Evolutionary conservation across 495 filamentous ascomycete genomes (phyloP), one percentile per base, ranked within the genome.

Genomic region (Letharia columbiana): DNA sequence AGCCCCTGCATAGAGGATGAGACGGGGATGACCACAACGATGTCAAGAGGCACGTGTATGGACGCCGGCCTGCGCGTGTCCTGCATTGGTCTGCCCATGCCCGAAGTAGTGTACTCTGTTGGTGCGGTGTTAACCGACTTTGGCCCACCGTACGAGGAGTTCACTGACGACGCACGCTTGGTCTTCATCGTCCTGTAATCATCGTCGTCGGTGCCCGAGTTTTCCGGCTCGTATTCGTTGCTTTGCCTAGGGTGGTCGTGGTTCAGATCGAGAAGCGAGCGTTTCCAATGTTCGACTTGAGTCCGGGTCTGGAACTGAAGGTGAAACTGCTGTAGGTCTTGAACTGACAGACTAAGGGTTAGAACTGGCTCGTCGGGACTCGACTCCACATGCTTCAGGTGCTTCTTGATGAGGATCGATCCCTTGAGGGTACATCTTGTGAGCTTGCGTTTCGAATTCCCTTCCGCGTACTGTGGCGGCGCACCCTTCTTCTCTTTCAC

Each of bases 1-100:
- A 99, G 83, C 9, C 95, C 94, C 76, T 97, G 94, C 94, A 98
- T 99, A 0, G 94, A 99, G 9, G 95, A 96, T 13, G 94, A 96
- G 15, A 98, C 91, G 1, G 94, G 94, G 59, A 99, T 94, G 44
- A 99, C 94, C 11, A 98, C 90, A 4, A 99, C 93, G 52, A 99
- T 86, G 73, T 99, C 94, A 44, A 98, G 83, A 20, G 94, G 95
- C 52, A 98, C 91, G 74, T 98, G 94, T 64, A 96, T 74, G 1
- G 90, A 84, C 6, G 83, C 77, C 15, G 82, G 78, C 20, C 89
- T 71, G 60, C 84, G 83, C 7, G 78, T 77, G 5, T 82, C 78
- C 41, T 68, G 58, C 42, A 63, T 31, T 33, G 67, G n/a, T 39
- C 68, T 68, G 31, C 74, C 77, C 42, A 63, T 71, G 56, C 77